Evolutionary conservation across 1,139 yeast species (phyloP).

Genomic region (Geotrichum siamense): DNA sequence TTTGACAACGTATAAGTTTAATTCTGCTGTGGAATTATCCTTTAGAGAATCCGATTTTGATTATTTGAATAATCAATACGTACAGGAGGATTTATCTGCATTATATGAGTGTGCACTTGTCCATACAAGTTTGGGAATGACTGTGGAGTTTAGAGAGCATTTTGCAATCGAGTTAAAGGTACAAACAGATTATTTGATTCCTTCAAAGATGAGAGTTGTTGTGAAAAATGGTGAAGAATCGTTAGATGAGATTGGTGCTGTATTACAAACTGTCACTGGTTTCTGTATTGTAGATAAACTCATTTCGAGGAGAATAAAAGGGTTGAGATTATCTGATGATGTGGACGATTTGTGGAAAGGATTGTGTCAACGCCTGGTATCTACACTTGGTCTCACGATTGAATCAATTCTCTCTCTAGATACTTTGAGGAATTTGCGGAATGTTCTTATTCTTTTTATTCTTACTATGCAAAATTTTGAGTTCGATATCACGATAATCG

Average conservation of each 20-base stretch:
- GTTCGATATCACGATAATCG: slow-evolving; percentile 53
- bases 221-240: slow-evolving; percentile 19
- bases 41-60: slow-evolving; percentile 50
- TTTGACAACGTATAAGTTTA: slow-evolving; percentile 58
- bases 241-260: slow-evolving; percentile 22
- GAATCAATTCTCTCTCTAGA: slow-evolving; percentile 30
- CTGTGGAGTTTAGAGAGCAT: slow-evolving; percentile 50
- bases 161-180: slow-evolving; percentile 68
- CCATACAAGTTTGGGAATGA: slow-evolving; percentile 63
- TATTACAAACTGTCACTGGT: slow-evolving; percentile 58
- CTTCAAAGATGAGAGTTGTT: slow-evolving; percentile 31
- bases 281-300: slow-evolving; percentile 71
- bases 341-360: slow-evolving; percentile 78
- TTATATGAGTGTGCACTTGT: slow-evolving; percentile 80
- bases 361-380: slow-evolving; percentile 37
- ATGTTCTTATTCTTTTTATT: slow-evolving; percentile 60
- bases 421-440: slow-evolving; percentile 44
- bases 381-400: slow-evolving; percentile 27
- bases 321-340: slow-evolving; percentile 36
- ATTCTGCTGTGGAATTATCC: slow-evolving; percentile 78
- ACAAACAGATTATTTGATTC: slow-evolving; percentile 68
- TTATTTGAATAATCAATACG: slow-evolving; percentile 36
- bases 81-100: slow-evolving; percentile 55
- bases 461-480: slow-evolving; percentile 72
- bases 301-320: slow-evolving; percentile 48